Percentiles rank a stretch among this genome's conserved stretches.
Conservation (phyloP, 371 early-diverging fungal species). For the Mucor irregularis region DNA sequence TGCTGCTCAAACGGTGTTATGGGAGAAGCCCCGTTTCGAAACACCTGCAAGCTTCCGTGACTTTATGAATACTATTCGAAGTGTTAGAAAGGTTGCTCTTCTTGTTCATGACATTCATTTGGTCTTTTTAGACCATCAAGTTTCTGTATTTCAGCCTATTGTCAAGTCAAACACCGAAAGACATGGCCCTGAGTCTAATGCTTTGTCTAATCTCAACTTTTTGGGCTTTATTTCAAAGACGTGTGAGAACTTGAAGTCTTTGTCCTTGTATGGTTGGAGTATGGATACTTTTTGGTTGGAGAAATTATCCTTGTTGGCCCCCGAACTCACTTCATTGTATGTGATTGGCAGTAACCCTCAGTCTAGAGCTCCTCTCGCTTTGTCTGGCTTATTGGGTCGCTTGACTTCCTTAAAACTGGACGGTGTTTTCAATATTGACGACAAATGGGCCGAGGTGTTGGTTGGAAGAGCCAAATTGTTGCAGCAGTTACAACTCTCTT, state of each 20-base stretch:
- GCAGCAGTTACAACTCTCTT: constrained; percentile 24
- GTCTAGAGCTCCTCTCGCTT: constrained; percentile 4
- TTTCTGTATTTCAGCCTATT: constrained; percentile 22
- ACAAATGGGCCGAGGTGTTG: constrained; percentile 13
- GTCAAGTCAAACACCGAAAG: constrained; percentile 17
- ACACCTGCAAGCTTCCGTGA: constrained; percentile 19
- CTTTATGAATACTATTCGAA: constrained; percentile 13
- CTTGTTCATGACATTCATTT: constrained; percentile 29
- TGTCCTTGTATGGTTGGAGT: constrained; percentile 44
- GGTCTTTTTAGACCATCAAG: constrained; percentile 15
- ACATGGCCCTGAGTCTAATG: constrained; percentile 1
- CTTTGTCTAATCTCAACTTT: constrained; percentile 18
- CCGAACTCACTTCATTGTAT: constrained; percentile 11
- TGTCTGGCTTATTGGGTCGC: constrained; percentile 18
- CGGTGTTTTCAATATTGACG: constrained; percentile 23
- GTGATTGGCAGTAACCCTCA: constrained; percentile 29
- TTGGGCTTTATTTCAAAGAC: constrained; percentile 16
- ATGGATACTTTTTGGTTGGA: constrained; percentile 25
- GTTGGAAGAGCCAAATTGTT: constrained; percentile 13
- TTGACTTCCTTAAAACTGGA: constrained; percentile 25
- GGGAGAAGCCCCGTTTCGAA: constrained; percentile 33
- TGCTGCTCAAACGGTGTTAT: constrained; percentile 36
- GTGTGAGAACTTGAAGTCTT: constrained; percentile 34
- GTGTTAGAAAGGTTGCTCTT: constrained; percentile 24
- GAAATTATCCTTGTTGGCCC: constrained; percentile 7